These are phyloP conservation scores for Veloboletus limbatus DNA, from an alignment of 1,284 basidiomycete genomes.

Conservation along the genomic window DNA sequence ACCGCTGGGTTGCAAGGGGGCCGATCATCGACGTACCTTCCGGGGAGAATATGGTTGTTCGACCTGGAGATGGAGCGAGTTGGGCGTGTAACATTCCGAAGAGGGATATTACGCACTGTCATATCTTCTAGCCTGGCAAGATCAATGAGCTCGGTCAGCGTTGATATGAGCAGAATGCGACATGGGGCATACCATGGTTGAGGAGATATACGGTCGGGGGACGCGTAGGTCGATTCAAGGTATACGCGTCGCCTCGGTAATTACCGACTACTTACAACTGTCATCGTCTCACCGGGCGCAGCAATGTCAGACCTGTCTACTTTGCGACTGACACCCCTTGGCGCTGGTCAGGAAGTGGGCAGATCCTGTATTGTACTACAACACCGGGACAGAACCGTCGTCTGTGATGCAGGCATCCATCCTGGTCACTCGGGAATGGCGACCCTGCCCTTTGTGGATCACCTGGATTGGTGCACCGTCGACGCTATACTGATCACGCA, in stretches of 20 bases:
- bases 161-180: background rate
- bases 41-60: constrained; percentile 95
- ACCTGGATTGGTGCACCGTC: constrained; percentile 96
- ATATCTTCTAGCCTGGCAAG: constrained; percentile 77
- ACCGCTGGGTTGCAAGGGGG: background rate
- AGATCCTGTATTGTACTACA: constrained; percentile 94
- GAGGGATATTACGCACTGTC: constrained; percentile 61
- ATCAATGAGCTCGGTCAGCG: background rate
- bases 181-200: constrained; percentile 20
- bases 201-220: constrained; percentile 7
- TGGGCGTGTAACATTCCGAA: constrained; percentile 1
- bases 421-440: constrained; percentile 94
- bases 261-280: constrained; percentile 16
- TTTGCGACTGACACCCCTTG: constrained; percentile 45
- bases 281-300: too few species aligned
- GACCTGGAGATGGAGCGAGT: constrained; percentile 48
- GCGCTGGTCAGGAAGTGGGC: constrained; percentile 96
- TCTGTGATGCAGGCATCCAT: constrained; percentile 95
- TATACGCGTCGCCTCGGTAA: constrained; percentile 27
- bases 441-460: constrained; percentile 92
- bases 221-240: constrained; percentile 21
- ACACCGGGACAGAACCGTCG: constrained; percentile 87
- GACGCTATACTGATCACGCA: constrained; percentile 96
- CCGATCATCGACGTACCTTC: constrained; percentile 62
- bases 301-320: constrained; percentile 2